Percentiles rank a stretch among this genome's conserved stretches.
Conservation (phyloP, 1,139 yeast species). For the Candida dubliniensis region DNA sequence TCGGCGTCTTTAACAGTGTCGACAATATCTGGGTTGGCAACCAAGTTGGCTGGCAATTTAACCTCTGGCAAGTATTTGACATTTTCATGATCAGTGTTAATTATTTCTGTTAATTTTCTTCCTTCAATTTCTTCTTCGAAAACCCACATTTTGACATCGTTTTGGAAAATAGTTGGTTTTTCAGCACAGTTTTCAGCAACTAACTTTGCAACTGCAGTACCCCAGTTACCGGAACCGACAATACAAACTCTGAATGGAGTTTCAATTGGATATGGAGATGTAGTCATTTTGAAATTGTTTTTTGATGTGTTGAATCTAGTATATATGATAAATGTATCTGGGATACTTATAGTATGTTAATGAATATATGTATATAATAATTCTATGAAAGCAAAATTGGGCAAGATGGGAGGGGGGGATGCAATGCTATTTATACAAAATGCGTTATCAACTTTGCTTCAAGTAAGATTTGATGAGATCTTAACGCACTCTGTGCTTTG, state of each 20-base stretch:
- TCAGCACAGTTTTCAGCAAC: slow-evolving; percentile 81
- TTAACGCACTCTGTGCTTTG: too few species aligned
- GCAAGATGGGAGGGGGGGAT: too few species aligned
- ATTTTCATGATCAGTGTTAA: slow-evolving; percentile 84
- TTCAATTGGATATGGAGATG: slow-evolving; percentile 34
- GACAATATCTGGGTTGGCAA: slow-evolving; percentile 80
- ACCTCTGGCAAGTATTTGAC: slow-evolving; percentile 85
- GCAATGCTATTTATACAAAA: too few species aligned
- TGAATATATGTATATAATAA: neutral
- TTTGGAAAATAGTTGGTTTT: slow-evolving; percentile 65
- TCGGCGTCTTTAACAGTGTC: slow-evolving; percentile 77
- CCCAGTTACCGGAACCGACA: slow-evolving; percentile 87
- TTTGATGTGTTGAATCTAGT: slow-evolving; percentile 7
- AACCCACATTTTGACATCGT: slow-evolving; percentile 90
- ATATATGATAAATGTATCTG: neutral
- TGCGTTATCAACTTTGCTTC: too few species aligned
- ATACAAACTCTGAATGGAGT: slow-evolving; percentile 57
- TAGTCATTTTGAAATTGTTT: slow-evolving; percentile 27
- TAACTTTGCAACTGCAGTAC: slow-evolving; percentile 92
- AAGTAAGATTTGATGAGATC: too few species aligned
- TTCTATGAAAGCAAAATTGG: too few species aligned
- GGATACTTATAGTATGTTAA: neutral
- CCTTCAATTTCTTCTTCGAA: slow-evolving; percentile 77
- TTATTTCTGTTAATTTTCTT: slow-evolving; percentile 76
- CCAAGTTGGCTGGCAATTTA: slow-evolving; percentile 72